phyloP scores from a whole-genome alignment of 352 stramenopile species.

The Lagenidium giganteum region DNA sequence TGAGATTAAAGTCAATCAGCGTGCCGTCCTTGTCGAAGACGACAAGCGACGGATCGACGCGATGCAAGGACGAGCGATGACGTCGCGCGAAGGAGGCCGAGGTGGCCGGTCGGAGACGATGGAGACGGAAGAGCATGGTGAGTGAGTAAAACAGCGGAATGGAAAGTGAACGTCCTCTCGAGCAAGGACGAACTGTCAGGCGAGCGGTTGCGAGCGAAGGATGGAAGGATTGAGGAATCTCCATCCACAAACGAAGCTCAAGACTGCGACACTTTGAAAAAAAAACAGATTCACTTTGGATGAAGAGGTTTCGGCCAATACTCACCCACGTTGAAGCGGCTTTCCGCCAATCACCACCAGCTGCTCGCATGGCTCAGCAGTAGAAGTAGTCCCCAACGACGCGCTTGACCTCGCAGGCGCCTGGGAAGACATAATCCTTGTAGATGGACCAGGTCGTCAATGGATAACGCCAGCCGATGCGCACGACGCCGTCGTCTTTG shows the following conservation, averaged over 20 bases:
- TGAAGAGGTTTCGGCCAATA: constrained; percentile 4
- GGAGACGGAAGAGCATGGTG: constrained; percentile 1
- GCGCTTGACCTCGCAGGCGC: constrained; percentile 12
- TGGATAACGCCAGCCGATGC: constrained; percentile 15
- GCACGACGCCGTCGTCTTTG: constrained; percentile 5
- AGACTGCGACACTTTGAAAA: not conserved
- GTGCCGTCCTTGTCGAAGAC: constrained; percentile 89
- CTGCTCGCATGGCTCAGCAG: constrained; percentile 9
- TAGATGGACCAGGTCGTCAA: constrained; percentile 13
- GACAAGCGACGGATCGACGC: constrained; percentile 56
- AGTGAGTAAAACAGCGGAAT: constrained; percentile 5
- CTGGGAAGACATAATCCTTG: constrained; percentile 8
- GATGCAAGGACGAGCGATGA: constrained; percentile 4
- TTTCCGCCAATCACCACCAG: constrained; percentile 6
- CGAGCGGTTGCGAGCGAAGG: too few species aligned
- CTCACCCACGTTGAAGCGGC: not conserved
- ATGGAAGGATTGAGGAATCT: too few species aligned
- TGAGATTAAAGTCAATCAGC: constrained; percentile 88
- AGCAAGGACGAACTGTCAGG: too few species aligned
- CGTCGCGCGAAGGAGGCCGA: not conserved
- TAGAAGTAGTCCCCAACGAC: constrained; percentile 15
- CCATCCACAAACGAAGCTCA: not conserved
- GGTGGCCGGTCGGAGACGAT: not conserved
- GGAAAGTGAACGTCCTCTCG: too few species aligned
- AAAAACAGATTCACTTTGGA: constrained; percentile 9